Evolutionary conservation across 129 eudicot genomes (phyloP).

Genomic region (Helichrysum umbraculigerum): DNA sequence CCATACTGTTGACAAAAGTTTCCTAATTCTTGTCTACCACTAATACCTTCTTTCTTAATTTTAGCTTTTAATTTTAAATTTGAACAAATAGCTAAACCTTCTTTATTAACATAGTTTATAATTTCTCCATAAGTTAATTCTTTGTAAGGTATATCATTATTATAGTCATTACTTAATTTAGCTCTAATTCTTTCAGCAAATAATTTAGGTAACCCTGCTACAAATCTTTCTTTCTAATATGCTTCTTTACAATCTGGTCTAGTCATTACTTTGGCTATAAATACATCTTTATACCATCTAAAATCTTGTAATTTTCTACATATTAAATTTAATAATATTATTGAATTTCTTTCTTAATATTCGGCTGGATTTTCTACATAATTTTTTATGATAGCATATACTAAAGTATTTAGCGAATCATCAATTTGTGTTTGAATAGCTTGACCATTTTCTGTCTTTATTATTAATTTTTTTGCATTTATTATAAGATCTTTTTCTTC

Average conservation of each 20-base stretch:
- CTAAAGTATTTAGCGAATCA: background rate
- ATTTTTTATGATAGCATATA: background rate
- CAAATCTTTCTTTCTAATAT: too few relatives aligned
- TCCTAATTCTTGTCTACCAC: too few relatives aligned
- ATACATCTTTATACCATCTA: background rate
- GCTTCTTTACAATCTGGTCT: too few relatives aligned
- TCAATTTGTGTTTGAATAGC: background rate
- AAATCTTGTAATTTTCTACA: slow-evolving; percentile 8
- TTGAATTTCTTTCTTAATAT: background rate
- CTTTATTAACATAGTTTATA: background rate
- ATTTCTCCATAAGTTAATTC: too few relatives aligned
- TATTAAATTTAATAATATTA: too few relatives aligned
- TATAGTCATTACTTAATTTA: background rate
- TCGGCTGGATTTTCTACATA: background rate
- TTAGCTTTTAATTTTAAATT: too few relatives aligned
- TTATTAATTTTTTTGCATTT: background rate
- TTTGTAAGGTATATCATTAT: background rate
- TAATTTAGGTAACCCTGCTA: background rate
- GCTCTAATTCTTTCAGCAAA: too few relatives aligned
- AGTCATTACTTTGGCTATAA: background rate
- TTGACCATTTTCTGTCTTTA: background rate
- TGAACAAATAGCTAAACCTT: too few relatives aligned
- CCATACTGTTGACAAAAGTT: too few relatives aligned
- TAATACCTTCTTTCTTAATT: too few relatives aligned
- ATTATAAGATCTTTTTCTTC: background rate